Conservation (phyloP, 2,329 filamentous ascomycete genomes). For the Seiridium unicorne region DNA sequence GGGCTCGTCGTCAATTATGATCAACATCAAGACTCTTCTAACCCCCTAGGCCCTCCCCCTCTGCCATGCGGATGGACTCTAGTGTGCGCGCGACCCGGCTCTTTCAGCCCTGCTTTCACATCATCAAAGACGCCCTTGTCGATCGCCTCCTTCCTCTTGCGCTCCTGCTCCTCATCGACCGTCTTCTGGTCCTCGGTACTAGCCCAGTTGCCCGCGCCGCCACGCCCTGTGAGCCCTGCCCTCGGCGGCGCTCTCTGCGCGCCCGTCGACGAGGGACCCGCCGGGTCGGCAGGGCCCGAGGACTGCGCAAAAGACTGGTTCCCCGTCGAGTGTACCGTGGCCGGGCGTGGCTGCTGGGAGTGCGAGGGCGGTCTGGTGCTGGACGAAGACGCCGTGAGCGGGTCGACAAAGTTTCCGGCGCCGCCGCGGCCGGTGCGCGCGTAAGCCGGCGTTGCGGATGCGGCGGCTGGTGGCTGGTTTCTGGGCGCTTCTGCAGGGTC, state of each 20-base stretch:
- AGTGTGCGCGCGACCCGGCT: constrained; percentile 20
- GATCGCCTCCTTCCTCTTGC: constrained; percentile 22
- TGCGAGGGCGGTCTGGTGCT: background rate
- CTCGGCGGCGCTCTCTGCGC: background rate
- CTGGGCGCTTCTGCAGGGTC: constrained; percentile 17
- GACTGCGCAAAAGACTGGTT: background rate
- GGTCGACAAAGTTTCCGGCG: constrained; percentile 57
- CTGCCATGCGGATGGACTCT: constrained; percentile 1
- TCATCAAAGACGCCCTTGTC: constrained; percentile 25
- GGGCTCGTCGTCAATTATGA: too few species aligned
- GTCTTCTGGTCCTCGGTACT: constrained; percentile 4
- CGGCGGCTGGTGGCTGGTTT: constrained; percentile 14
- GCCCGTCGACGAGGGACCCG: background rate
- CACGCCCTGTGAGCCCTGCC: constrained; percentile 37
- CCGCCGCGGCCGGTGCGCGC: constrained; percentile 55
- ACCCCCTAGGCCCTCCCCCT: background rate
- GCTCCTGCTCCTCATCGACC: constrained; percentile 22
- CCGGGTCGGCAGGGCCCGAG: background rate
- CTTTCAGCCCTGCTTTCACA: constrained; percentile 23
- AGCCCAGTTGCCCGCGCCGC: constrained; percentile 57
- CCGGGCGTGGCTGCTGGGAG: background rate
- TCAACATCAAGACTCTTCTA: background rate
- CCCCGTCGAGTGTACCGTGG: constrained; percentile 1
- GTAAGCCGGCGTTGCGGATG: constrained; percentile 26
- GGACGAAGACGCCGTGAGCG: constrained; percentile 21